Conservation (phyloP, 2,329 filamentous ascomycete species). For the Atkinsonella hypoxylon region DNA sequence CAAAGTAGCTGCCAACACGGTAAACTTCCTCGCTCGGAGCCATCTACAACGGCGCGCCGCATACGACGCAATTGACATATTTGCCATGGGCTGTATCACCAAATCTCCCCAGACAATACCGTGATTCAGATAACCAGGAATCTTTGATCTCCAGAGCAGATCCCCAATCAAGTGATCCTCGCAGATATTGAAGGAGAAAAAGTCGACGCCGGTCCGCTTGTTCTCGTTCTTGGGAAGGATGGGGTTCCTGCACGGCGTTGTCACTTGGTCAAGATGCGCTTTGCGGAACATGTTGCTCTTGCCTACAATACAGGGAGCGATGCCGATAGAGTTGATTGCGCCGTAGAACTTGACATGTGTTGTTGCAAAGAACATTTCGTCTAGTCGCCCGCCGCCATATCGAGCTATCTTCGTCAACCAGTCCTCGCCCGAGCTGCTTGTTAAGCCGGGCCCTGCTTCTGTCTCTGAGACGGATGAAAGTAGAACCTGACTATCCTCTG, state of each 20-base stretch:
- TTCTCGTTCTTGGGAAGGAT: conserved; percentile 26
- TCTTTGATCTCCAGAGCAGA: conserved; percentile 63
- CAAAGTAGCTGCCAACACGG: conserved; percentile 75
- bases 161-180: conserved; percentile 96
- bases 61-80: conserved; percentile 68
- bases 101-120: conserved; percentile 75
- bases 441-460: conserved; percentile 2
- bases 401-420: conserved; percentile 19
- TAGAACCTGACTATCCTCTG: conserved; percentile 16
- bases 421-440: conserved; percentile 5
- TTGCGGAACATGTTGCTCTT: conserved; percentile 99
- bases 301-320: conserved; percentile 88
- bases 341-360: conserved; percentile 96
- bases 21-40: conserved; percentile 90
- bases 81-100: conserved; percentile 78
- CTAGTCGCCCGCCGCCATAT: conserved; percentile 66
- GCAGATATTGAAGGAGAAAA: conserved; percentile 92
- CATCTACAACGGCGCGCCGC: conserved; percentile 73
- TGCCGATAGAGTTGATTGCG: conserved; percentile 83
- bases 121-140: conserved; percentile 63
- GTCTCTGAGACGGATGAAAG: conserved; percentile 23
- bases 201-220: conserved; percentile 63
- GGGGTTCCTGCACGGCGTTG: conserved; percentile 35
- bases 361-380: conserved; percentile 90
- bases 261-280: conserved; percentile 71